Base-by-base conservation (phyloP, 805 yeast species). In the Teunomyces cretensis region DNA sequence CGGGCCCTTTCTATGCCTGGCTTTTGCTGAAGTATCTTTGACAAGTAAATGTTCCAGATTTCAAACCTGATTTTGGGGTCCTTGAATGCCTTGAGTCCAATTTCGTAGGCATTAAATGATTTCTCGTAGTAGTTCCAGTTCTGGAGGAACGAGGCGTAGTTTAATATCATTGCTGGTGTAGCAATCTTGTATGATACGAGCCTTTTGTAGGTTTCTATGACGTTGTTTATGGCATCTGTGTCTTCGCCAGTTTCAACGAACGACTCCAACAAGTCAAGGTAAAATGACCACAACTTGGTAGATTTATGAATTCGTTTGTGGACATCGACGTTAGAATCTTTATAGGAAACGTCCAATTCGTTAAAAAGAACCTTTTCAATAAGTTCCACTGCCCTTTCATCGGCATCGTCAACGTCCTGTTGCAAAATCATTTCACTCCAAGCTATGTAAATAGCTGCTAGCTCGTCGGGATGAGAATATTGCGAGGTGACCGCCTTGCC, bases 361-460 rank as follows among this genome's bases (percentile, higher is more conserved):
- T 32, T 17, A 16, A 44, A 36, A 9, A 46, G 49, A 0, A 74
- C 65, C 15, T 53, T 52, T 46, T 69, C 67, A 1, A 75, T 47
- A 4, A 74, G 60, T 0, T 53, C 45, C 3, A 73, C 40, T 0
- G 80, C 68, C 31, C 39, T 43, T 14, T 61, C 62, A 1, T 73
- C 77, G 15, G 80, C 61, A 42, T 81, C 72, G 16, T 71, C 78
- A 13, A 36, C 27, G 13, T 44, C 30, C 13, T 67, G 63, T 17
- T 75, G 66, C 26, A 86, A 55, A 47, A 84, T 85, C 63, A 80
- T 65, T 45, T 86, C 86, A 5, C 85, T 72, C 96, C 97, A 91
- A 13, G 74, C 76, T n/a, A 79, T 67, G 78, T 89, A 87, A 6
- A 91, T 61, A 2, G 75, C 76, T 2, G 83, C 86, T 15, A 89